Percentiles rank a stretch among this genome's conserved stretches.
Conservation (phyloP, 2,329 filamentous ascomycete species). For the Talaromyces sp. region DNA sequence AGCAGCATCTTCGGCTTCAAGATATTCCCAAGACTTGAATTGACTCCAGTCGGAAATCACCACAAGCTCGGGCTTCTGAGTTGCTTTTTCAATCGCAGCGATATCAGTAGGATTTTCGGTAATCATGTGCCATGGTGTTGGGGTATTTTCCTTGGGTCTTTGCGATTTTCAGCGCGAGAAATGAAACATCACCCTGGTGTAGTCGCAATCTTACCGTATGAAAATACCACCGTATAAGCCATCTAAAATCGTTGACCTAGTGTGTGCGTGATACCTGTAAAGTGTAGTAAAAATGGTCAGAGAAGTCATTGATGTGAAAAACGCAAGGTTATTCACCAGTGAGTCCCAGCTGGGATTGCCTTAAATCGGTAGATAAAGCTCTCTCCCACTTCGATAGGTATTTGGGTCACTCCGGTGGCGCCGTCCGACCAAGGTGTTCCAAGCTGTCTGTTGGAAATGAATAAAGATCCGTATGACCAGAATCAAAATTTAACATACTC, state of each 20-base stretch:
- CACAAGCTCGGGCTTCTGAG: slow-evolving; percentile 41
- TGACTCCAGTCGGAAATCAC: slow-evolving; percentile 54
- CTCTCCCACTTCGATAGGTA: slow-evolving; percentile 44
- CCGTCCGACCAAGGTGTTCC: slow-evolving; percentile 55
- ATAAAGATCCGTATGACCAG: neutral
- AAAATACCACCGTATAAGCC: slow-evolving; percentile 53
- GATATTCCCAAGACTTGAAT: slow-evolving; percentile 42
- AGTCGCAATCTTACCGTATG: slow-evolving; percentile 47
- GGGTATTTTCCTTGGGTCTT: slow-evolving; percentile 23
- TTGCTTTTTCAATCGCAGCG: slow-evolving; percentile 45
- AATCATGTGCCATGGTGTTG: slow-evolving; percentile 48
- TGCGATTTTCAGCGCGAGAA: slow-evolving; percentile 19
- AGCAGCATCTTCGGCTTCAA: slow-evolving; percentile 26
- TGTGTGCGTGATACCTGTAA: slow-evolving; percentile 49
- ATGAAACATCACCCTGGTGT: neutral
- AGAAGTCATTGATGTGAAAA: neutral
- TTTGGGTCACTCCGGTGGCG: slow-evolving; percentile 51
- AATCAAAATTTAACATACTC: slow-evolving; percentile 15
- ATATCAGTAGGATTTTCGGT: slow-evolving; percentile 33
- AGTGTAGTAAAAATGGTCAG: neutral
- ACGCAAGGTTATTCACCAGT: slow-evolving; percentile 41
- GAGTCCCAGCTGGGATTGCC: slow-evolving; percentile 51
- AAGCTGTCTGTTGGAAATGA: slow-evolving; percentile 31
- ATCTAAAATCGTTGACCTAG: slow-evolving; percentile 50
- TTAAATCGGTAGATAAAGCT: slow-evolving; percentile 49